Base-by-base conservation (phyloP, 2,329 filamentous ascomycete species). In the Ilyonectria robusta region DNA sequence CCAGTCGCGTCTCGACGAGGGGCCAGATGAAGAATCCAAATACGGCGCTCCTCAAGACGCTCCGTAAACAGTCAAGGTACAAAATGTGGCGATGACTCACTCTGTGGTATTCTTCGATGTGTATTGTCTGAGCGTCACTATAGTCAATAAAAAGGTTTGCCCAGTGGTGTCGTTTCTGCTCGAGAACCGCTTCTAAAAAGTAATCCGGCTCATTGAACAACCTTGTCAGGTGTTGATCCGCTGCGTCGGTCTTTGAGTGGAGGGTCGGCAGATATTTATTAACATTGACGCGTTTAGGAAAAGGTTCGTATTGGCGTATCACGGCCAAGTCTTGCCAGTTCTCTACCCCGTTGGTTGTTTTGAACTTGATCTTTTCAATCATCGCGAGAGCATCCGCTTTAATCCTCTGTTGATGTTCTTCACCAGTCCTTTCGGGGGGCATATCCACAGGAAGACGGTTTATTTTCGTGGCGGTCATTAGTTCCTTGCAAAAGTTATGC, bases 141-240 rank as follows among this genome's bases (percentile, higher is more conserved):
- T 71, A 71, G 31, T 59, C 23, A 17, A 62, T 15, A 3, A 33
- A 15, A 6, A 74, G n/a, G 37, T 75, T 75, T 19, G 37, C 40
- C 70, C 70, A 75, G n/a, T 74, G 69, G 26, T 75, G 72, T 6
- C 72, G 62, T 31, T 70, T 75, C 54, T 73, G 67, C 9, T 75
- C 72, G 10, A 67, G 23, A 23, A 74, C 31, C 2, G 26, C 33
- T 17, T 68, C 35, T 11, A 48, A 42, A 29, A 74, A 73, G 46
- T 74, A 75, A 10, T 68, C 53, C 4, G 70, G 72, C 2, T 75
- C 62, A 13, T 74, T 48, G 29, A 74, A 74, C 6, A 75, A 33
- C n/a, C 26, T 55, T 7, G 17, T 35, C 42, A 75, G 33, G 19
- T 74, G 70, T 2, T 72, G 50, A 19, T 67, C 63, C 8, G 72